Evolutionary conservation across 495 filamentous ascomycete genomes (phyloP).

Genomic region (Hapsidospora chrysogenum): DNA sequence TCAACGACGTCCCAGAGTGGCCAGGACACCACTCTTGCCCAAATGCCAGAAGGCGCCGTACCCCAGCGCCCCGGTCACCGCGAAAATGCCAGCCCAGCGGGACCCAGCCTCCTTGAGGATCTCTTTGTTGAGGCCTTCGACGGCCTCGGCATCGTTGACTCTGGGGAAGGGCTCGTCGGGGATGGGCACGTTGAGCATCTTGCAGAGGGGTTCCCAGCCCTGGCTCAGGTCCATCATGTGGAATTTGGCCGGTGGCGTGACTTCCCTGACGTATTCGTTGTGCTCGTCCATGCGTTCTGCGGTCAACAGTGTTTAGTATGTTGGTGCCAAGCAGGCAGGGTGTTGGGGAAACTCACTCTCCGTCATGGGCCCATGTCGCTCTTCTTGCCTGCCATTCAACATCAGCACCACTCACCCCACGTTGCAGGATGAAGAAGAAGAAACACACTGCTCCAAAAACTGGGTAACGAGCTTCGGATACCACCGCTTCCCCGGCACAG

Average conservation of each 20-base stretch:
- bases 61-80: neutral
- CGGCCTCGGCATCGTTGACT: conserved; percentile 11
- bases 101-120: neutral
- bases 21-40: neutral
- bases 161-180: conserved; percentile 20
- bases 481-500: neutral
- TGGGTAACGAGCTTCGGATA: neutral
- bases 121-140: neutral
- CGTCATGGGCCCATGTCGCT: neutral
- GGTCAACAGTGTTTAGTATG: too few species aligned
- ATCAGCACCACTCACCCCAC: neutral
- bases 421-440: neutral
- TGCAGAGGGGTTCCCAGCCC: conserved; percentile 23
- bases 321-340: conserved; percentile 12
- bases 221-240: conserved; percentile 28
- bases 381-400: neutral
- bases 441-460: neutral
- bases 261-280: conserved; percentile 15
- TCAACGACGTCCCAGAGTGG: neutral
- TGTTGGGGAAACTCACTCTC: neutral
- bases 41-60: neutral
- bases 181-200: conserved; percentile 17
- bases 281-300: conserved; percentile 7
- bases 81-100: conserved; percentile 1
- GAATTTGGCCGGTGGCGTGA: conserved; percentile 19